Percentiles rank a stretch among this genome's conserved stretches.
phyloP scores from a whole-genome alignment of 208 protist genomes.

The Naegleria fowleri region DNA sequence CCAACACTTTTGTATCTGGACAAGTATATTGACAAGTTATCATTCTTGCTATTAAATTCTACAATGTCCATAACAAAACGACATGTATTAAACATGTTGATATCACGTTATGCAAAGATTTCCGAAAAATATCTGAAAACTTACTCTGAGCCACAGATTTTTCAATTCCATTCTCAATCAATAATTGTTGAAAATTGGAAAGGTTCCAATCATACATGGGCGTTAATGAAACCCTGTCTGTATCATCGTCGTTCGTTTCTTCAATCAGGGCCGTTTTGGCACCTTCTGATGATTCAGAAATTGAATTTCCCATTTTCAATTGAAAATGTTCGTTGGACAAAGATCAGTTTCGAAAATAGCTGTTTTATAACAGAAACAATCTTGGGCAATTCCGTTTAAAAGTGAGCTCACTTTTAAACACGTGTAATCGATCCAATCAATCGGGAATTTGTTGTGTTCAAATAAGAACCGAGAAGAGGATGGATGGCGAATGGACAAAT shows the following conservation, averaged over 20 bases:
- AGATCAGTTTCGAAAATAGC: too few relatives aligned
- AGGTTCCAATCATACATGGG: background rate
- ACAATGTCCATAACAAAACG: too few relatives aligned
- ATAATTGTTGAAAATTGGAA: background rate
- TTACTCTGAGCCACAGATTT: background rate
- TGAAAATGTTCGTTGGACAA: too few relatives aligned
- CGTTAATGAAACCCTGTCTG: background rate
- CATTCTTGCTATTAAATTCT: background rate
- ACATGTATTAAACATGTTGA: too few relatives aligned
- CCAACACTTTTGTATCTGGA: background rate
- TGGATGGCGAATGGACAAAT: too few relatives aligned
- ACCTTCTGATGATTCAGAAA: background rate
- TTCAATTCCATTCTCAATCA: background rate
- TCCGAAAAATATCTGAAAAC: background rate
- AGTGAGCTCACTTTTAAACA: too few relatives aligned
- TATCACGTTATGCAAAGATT: too few relatives aligned
- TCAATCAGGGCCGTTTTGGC: background rate
- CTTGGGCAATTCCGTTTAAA: too few relatives aligned
- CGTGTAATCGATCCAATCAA: too few relatives aligned
- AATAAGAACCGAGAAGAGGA: too few relatives aligned
- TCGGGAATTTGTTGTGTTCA: too few relatives aligned
- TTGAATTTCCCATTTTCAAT: background rate
- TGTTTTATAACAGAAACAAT: too few relatives aligned
- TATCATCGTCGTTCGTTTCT: background rate
- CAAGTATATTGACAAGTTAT: background rate